Percentiles rank a stretch among this genome's conserved stretches.
These are phyloP conservation scores for Tuber magnatum DNA, from an alignment of 495 filamentous ascomycete species.

Conservation along the genomic window DNA sequence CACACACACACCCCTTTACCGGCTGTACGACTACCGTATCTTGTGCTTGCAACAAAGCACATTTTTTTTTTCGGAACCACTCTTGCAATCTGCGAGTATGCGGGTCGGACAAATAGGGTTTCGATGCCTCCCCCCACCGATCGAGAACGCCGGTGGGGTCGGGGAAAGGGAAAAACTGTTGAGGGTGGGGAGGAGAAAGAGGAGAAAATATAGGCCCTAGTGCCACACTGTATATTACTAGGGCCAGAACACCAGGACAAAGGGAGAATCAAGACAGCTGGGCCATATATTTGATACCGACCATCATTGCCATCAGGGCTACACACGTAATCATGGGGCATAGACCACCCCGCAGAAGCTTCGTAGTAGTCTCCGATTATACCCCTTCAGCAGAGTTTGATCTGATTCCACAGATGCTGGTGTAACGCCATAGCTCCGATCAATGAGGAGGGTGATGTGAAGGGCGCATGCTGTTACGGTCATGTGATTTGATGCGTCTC, in stretches of 20 bases:
- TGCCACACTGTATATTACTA: not conserved
- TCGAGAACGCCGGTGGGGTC: not conserved
- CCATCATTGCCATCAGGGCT: not conserved
- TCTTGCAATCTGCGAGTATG: not conserved
- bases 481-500: not conserved
- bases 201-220: not conserved
- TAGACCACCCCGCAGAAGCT: not conserved
- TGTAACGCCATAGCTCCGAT: not conserved
- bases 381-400: not conserved
- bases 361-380: not conserved
- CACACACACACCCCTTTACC: not conserved
- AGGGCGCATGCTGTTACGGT: not conserved
- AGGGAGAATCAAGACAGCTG: not conserved
- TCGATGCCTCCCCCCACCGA: not conserved
- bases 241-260: not conserved
- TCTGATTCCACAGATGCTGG: not conserved
- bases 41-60: not conserved
- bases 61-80: constrained; percentile 1
- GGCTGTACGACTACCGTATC: not conserved
- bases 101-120: not conserved
- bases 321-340: not conserved
- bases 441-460: not conserved
- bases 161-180: not conserved
- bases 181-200: not conserved
- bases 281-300: not conserved